Percentiles rank a stretch among this genome's conserved stretches.
These are phyloP conservation scores for Sphenostylis stenocarpa DNA, from an alignment of 306 rosid species.

Conservation along the genomic window DNA sequence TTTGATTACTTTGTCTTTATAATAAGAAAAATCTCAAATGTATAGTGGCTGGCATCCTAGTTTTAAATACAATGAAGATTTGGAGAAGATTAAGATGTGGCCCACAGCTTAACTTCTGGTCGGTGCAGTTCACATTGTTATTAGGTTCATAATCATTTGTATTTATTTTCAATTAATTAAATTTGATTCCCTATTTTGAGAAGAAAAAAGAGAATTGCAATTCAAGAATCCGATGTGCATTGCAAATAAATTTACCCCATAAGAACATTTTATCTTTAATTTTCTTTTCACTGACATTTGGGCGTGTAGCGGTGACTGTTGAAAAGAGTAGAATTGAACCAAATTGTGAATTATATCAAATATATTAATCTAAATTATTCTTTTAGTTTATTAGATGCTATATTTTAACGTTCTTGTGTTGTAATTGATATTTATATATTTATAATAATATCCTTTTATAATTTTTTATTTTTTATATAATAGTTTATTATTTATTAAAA, in stretches of 20 bases:
- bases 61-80: conserved; percentile 11
- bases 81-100: background rate
- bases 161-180: background rate
- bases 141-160: background rate
- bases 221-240: conserved; percentile 6
- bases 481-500: too few species aligned
- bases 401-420: too few species aligned
- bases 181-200: background rate
- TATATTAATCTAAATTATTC: too few species aligned
- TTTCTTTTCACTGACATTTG: too few species aligned
- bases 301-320: too few species aligned
- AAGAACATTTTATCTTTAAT: background rate
- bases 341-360: too few species aligned
- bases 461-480: too few species aligned
- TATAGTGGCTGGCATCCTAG: background rate
- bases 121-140: background rate
- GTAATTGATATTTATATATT: too few species aligned
- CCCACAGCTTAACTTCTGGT: background rate
- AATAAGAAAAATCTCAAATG: background rate
- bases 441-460: too few species aligned
- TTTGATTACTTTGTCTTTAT: background rate
- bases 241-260: background rate
- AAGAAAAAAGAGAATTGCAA: background rate
- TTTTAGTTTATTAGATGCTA: too few species aligned
- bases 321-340: too few species aligned